These are phyloP conservation scores for Fermentozyma sake DNA, from an alignment of 1,139 yeast genomes.

Conservation along the genomic window DNA sequence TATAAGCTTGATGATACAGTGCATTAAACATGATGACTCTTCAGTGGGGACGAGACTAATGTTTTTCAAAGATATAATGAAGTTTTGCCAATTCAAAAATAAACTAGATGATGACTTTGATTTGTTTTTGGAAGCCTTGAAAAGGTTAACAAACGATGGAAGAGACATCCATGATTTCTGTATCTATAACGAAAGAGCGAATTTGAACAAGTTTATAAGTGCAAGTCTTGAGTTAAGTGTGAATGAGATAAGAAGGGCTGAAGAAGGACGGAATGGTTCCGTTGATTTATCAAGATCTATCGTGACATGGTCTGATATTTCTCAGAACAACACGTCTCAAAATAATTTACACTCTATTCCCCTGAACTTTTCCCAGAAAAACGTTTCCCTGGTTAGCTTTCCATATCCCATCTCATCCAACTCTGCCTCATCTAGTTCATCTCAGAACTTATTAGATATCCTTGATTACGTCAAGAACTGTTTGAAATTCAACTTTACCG, in stretches of 20 bases:
- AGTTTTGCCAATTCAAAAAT: constrained; percentile 32
- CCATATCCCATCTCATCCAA: no score
- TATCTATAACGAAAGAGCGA: constrained; percentile 38
- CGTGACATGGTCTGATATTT: no score
- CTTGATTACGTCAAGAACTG: constrained; percentile 39
- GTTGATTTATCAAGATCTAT: no score
- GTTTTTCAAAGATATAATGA: constrained; percentile 58
- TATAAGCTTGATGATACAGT: constrained; percentile 48
- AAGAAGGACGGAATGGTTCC: no score
- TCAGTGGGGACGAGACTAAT: constrained; percentile 44
- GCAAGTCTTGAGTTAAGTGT: constrained; percentile 1
- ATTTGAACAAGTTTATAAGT: constrained; percentile 37
- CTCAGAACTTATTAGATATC: constrained; percentile 19
- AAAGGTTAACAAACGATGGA: constrained; percentile 56
- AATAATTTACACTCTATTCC: constrained; percentile 1
- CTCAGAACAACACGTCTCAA: no score
- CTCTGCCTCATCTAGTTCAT: no score
- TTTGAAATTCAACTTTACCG: constrained; percentile 44
- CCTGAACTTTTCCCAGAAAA: constrained; percentile 6
- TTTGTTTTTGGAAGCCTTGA: constrained; percentile 49
- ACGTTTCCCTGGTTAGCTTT: no score
- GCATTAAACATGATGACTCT: constrained; percentile 52
- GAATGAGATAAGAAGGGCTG: not conserved
- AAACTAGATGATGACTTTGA: constrained; percentile 50
- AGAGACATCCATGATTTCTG: constrained; percentile 55